Evolutionary conservation across 306 rosid genomes (phyloP).

Genomic region (Quercus cerris): DNA sequence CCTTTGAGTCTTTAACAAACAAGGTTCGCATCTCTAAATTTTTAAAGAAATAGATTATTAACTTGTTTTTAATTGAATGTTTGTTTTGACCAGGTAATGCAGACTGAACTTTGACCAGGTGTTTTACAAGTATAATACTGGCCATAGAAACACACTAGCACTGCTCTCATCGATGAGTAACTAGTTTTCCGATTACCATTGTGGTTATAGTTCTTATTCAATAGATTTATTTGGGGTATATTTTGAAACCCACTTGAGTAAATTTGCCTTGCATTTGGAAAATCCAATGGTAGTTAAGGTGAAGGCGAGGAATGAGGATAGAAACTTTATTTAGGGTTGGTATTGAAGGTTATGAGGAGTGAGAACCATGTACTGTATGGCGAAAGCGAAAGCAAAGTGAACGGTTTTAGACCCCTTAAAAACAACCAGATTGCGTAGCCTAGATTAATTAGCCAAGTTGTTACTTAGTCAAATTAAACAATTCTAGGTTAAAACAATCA

Average conservation of each 20-base stretch:
- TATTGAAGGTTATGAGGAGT: background rate
- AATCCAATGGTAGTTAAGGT: background rate
- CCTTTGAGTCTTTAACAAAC: constrained; percentile 64
- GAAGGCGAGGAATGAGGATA: background rate
- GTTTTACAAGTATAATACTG: background rate
- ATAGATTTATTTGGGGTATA: background rate
- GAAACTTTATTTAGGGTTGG: background rate
- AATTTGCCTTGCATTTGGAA: background rate
- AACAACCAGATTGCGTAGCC: no score
- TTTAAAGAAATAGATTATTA: background rate
- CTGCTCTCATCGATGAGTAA: no score
- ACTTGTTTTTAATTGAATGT: background rate
- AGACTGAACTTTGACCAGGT: background rate
- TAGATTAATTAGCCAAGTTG: no score
- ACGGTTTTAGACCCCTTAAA: no score
- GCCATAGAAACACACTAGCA: background rate
- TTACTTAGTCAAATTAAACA: no score
- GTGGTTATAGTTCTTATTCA: background rate
- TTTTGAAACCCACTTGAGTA: background rate
- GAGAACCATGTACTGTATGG: no score
- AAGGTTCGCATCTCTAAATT: constrained; percentile 54
- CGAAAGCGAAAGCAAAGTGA: no score
- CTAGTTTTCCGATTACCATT: background rate
- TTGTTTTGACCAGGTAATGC: background rate
- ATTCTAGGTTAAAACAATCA: no score